Base-by-base conservation (phyloP, 306 rosid genomes). In the Prosopis cineraria region DNA sequence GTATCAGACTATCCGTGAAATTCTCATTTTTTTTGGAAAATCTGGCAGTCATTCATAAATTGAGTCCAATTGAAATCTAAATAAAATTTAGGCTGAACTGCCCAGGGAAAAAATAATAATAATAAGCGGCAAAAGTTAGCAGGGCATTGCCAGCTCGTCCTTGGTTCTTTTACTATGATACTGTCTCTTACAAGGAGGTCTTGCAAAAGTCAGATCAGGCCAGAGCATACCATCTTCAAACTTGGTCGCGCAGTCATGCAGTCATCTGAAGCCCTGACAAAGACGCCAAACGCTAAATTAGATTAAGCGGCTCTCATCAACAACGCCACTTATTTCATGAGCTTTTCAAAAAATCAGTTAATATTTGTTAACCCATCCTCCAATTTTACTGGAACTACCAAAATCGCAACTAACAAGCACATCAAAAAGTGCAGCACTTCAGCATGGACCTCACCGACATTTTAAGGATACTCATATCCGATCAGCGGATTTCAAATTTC, bases 271-370 rank as follows among this genome's bases (percentile, higher is more conserved):
- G 63, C 8, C 65, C 64, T 25, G 64, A 58, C 25, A 4, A 24
- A n/a, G n/a, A n/a, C n/a, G n/a, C n/a, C n/a, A n/a, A n/a, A n/a
- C n/a, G n/a, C n/a, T n/a, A n/a, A n/a, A n/a, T n/a, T n/a, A n/a
- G n/a, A n/a, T n/a, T n/a, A n/a, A n/a, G n/a, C n/a, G n/a, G n/a
- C n/a, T n/a, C n/a, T n/a, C n/a, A n/a, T n/a, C n/a, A n/a, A n/a
- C n/a, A n/a, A n/a, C n/a, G n/a, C 75, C 19, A 70, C 19, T 33
- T 52, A 52, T 40, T 70, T 70, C 40, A 45, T 25, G n/a, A 22
- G 14, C 16, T 22, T 22, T 24, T 22, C 10, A 36, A 7, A 45
- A 14, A 22, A 24, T 53, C 36, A 10, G n/a, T 20, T 29, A 2
- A 69, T 24, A 48, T n/a, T n/a, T n/a, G n/a, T n/a, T n/a, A n/a